phyloP scores from a whole-genome alignment of 1,284 basidiomycete species.

The Cystobasidiaceae sp. region DNA sequence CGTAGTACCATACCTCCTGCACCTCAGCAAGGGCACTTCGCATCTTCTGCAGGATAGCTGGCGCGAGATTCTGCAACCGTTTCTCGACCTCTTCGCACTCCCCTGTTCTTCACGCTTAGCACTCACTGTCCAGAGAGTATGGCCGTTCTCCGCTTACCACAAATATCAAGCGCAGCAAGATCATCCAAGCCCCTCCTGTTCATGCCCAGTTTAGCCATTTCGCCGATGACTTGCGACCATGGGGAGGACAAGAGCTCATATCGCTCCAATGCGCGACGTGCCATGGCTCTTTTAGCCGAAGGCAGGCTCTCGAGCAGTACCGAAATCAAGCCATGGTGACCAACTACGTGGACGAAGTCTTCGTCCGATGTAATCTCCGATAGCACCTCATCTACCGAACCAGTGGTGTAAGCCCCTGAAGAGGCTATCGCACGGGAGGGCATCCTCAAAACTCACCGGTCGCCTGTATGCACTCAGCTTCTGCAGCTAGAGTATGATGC shows the following conservation, averaged over 20 bases:
- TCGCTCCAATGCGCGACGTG: constrained; percentile 33
- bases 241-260: constrained; percentile 36
- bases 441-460: neutral
- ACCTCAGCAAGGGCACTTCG: too few relatives aligned
- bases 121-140: neutral
- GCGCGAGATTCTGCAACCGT: too few relatives aligned
- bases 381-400: constrained; percentile 38
- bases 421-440: neutral
- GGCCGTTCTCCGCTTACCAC: constrained; percentile 17
- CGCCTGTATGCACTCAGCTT: constrained; percentile 37
- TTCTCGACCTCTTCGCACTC: too few relatives aligned
- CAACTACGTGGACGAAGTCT: constrained; percentile 37
- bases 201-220: constrained; percentile 39
- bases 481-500: constrained; percentile 38
- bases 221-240: constrained; percentile 39
- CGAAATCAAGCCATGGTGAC: constrained; percentile 39
- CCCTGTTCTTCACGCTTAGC: too few relatives aligned
- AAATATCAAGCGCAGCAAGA: constrained; percentile 30
- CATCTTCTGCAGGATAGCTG: too few relatives aligned
- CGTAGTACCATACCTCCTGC: neutral
- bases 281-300: neutral
- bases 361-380: constrained; percentile 33
- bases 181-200: constrained; percentile 34
- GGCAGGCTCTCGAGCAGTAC: constrained; percentile 2
- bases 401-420: too few relatives aligned